A percentile compares a stretch with the other conserved stretches of the same genome.
These are phyloP conservation scores for Talaromyces sp. DNA, from an alignment of 2,329 filamentous ascomycete species.

Conservation along the genomic window DNA sequence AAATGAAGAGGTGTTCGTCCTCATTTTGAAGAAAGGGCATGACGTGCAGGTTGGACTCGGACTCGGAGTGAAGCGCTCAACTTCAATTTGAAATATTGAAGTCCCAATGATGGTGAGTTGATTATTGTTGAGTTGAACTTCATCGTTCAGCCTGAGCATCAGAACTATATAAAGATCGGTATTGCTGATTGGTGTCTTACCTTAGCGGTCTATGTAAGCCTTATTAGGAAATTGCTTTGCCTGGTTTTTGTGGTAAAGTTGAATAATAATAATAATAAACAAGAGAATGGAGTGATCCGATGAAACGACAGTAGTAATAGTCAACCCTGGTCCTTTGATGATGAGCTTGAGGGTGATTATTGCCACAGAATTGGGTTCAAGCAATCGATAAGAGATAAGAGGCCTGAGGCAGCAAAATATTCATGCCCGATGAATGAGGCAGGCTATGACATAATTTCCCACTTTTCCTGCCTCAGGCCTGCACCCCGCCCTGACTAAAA, in stretches of 20 bases:
- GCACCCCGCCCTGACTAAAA: constrained; percentile 35
- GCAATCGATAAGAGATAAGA: constrained; percentile 24
- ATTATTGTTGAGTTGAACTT: too few species aligned
- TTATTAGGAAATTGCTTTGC: too few species aligned
- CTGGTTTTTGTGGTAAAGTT: too few species aligned
- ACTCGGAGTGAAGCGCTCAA: too few species aligned
- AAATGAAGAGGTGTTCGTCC: constrained; percentile 11
- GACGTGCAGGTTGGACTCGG: background rate
- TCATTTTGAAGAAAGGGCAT: constrained; percentile 41
- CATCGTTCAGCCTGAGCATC: too few species aligned
- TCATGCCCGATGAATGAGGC: constrained; percentile 3
- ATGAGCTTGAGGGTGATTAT: background rate
- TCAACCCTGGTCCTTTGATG: too few species aligned
- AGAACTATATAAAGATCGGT: too few species aligned
- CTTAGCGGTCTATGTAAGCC: too few species aligned
- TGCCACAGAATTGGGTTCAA: background rate
- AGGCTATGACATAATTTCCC: constrained; percentile 23
- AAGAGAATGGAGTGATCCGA: background rate
- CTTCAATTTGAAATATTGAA: too few species aligned
- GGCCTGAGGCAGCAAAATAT: constrained; percentile 20
- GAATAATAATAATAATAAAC: background rate
- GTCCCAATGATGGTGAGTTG: too few species aligned
- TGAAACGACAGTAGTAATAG: background rate
- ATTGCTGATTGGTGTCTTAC: too few species aligned
- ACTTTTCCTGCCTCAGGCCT: constrained; percentile 25